A percentile compares a stretch with the other conserved stretches of the same genome.
phyloP scores from a whole-genome alignment of 352 stramenopile species.

The Phytopythium ostracodes region DNA sequence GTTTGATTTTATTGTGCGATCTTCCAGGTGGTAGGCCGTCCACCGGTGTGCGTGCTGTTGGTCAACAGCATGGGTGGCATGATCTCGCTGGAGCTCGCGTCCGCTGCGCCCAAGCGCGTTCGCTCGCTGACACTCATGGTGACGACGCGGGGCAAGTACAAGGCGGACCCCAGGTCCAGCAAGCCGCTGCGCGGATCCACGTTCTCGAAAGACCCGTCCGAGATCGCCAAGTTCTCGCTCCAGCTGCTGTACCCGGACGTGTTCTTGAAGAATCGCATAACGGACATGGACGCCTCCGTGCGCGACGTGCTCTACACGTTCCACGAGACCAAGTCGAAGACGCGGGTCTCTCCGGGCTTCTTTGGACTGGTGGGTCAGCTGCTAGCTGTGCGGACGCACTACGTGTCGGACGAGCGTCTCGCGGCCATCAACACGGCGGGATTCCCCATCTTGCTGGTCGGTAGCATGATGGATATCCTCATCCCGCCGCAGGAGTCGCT shows the following conservation, averaged over 20 bases:
- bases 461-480: conserved; percentile 39
- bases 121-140: conserved; percentile 49
- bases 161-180: conserved; percentile 26
- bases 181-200: conserved; percentile 32
- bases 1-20: no score
- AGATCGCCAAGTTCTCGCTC: conserved; percentile 31
- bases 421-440: conserved; percentile 29
- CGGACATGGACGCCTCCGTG: conserved; percentile 27
- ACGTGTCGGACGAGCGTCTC: conserved; percentile 43
- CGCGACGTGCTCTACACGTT: conserved; percentile 20
- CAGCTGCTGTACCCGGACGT: conserved; percentile 31
- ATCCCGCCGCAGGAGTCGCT: conserved; percentile 38
- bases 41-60: no score
- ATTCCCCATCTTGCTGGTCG: conserved; percentile 51
- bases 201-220: conserved; percentile 27
- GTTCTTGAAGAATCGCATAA: conserved; percentile 30
- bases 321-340: conserved; percentile 25
- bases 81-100: conserved; percentile 51
- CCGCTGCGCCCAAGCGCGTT: conserved; percentile 36
- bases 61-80: conserved; percentile 44
- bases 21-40: no score
- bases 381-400: conserved; percentile 36
- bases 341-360: conserved; percentile 16
- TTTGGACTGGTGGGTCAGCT: conserved; percentile 30
- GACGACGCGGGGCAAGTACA: conserved; percentile 45